A percentile compares a stretch with the other conserved stretches of the same genome.
Evolutionary conservation across 495 filamentous ascomycete genomes (phyloP).

Genomic region (Bryoglossum gracile): DNA sequence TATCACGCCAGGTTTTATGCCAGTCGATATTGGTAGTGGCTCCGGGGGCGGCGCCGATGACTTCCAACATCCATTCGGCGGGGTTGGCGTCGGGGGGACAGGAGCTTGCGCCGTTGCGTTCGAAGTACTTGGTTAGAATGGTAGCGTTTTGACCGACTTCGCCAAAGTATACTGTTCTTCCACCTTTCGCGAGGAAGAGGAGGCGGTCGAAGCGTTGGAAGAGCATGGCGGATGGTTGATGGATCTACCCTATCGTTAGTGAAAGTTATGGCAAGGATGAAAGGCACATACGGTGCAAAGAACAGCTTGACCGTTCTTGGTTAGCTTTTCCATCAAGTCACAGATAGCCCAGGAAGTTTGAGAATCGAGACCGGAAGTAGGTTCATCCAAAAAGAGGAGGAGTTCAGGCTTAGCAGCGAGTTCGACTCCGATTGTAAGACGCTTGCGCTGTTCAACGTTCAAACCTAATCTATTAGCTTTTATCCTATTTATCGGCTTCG

Average conservation of each 20-base stretch:
- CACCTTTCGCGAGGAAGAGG: constrained; percentile 61
- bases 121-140: constrained; percentile 60
- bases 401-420: constrained; percentile 63
- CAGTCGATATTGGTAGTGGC: constrained; percentile 71
- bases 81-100: constrained; percentile 74
- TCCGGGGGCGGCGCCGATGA: constrained; percentile 83
- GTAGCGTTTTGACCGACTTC: constrained; percentile 62
- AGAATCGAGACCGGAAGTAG: constrained; percentile 31
- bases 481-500: neutral
- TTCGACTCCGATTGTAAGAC: constrained; percentile 71
- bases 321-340: constrained; percentile 67
- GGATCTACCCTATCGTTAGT: constrained; percentile 41
- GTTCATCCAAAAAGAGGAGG: constrained; percentile 85
- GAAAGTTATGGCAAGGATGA: neutral
- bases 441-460: constrained; percentile 82
- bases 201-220: constrained; percentile 88
- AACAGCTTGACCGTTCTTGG: constrained; percentile 75
- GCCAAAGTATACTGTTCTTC: constrained; percentile 74
- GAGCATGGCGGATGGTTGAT: constrained; percentile 84
- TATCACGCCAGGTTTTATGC: constrained; percentile 72
- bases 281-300: constrained; percentile 55
- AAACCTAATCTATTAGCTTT: constrained; percentile 41
- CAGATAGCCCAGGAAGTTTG: constrained; percentile 82
- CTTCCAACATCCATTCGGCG: constrained; percentile 95
- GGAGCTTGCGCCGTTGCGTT: constrained; percentile 59